Evolutionary conservation across 805 yeast species (phyloP).

Genomic region (Wickerhamiella australiensis): DNA sequence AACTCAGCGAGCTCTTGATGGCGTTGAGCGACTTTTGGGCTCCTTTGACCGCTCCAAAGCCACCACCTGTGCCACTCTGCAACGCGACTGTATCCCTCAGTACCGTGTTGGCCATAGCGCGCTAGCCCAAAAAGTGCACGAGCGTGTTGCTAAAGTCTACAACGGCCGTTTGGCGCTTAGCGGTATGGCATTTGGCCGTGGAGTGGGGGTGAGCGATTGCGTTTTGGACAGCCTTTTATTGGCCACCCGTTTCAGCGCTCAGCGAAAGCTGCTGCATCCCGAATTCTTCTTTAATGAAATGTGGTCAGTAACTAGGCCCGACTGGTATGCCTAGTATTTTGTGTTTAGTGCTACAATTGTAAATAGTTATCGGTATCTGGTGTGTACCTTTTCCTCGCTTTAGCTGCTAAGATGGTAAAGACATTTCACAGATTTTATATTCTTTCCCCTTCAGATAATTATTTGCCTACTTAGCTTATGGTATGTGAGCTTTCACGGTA

Average conservation of each 20-base stretch:
- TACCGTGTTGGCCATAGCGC: constrained; percentile 57
- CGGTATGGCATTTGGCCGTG: constrained; percentile 69
- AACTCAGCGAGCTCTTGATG: constrained; percentile 28
- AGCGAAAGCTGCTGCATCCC: constrained; percentile 25
- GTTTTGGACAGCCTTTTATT: constrained; percentile 49
- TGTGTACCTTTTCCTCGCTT: too few relatives aligned
- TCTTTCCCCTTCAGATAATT: too few relatives aligned
- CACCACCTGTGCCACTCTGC: constrained; percentile 31
- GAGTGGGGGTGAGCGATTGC: constrained; percentile 86
- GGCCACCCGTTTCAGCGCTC: constrained; percentile 34
- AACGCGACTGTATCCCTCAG: constrained; percentile 63
- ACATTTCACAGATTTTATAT: too few relatives aligned
- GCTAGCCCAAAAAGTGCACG: constrained; percentile 30
- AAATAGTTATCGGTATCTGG: too few relatives aligned
- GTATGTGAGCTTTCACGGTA: too few relatives aligned
- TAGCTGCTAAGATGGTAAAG: too few relatives aligned
- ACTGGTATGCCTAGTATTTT: constrained; percentile 20
- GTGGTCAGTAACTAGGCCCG: constrained; percentile 22
- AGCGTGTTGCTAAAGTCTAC: constrained; percentile 29
- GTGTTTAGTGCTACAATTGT: too few relatives aligned
- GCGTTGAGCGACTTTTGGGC: constrained; percentile 33
- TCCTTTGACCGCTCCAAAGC: constrained; percentile 24
- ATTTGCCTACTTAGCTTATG: too few relatives aligned
- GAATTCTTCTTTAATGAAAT: constrained; percentile 25
- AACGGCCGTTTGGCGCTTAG: constrained; percentile 43